These are phyloP conservation scores for Megacollybia platyphylla DNA, from an alignment of 1,284 basidiomycete species.

Conservation along the genomic window DNA sequence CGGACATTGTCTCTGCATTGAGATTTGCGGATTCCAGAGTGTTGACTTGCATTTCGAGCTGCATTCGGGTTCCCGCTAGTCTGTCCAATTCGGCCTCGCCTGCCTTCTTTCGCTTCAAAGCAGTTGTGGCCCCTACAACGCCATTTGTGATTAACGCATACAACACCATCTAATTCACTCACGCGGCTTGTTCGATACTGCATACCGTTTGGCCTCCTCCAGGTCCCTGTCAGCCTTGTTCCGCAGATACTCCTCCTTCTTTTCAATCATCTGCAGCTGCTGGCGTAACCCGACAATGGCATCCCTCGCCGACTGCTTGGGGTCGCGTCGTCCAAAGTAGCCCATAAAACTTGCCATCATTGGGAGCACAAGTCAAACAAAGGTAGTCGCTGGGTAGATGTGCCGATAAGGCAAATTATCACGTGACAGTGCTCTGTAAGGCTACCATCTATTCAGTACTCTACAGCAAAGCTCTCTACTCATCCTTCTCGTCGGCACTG, in stretches of 20 bases:
- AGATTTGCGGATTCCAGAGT: constrained; percentile 97
- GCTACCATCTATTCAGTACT: not conserved
- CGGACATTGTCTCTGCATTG: constrained; percentile 96
- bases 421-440: not conserved
- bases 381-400: constrained; percentile 4
- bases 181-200: constrained; percentile 91
- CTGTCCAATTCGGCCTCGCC: constrained; percentile 84
- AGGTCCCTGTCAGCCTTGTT: constrained; percentile 96
- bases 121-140: constrained; percentile 69
- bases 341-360: constrained; percentile 86
- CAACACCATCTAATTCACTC: constrained; percentile 15
- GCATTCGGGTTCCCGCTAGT: constrained; percentile 79
- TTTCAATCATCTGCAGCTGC: constrained; percentile 93
- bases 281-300: constrained; percentile 81
- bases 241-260: constrained; percentile 96
- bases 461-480: constrained; percentile 6
- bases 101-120: constrained; percentile 92
- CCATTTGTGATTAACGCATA: not conserved
- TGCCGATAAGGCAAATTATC: not conserved
- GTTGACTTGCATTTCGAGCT: constrained; percentile 94
- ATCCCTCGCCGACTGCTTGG: constrained; percentile 71
- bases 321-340: constrained; percentile 71
- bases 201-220: constrained; percentile 88
- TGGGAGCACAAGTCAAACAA: constrained; percentile 2
- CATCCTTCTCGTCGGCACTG: constrained; percentile 12